A percentile compares a stretch with the other conserved stretches of the same genome.
Conservation (phyloP, 352 stramenopile genomes). For the Phytophthora macrochlamydospora region DNA sequence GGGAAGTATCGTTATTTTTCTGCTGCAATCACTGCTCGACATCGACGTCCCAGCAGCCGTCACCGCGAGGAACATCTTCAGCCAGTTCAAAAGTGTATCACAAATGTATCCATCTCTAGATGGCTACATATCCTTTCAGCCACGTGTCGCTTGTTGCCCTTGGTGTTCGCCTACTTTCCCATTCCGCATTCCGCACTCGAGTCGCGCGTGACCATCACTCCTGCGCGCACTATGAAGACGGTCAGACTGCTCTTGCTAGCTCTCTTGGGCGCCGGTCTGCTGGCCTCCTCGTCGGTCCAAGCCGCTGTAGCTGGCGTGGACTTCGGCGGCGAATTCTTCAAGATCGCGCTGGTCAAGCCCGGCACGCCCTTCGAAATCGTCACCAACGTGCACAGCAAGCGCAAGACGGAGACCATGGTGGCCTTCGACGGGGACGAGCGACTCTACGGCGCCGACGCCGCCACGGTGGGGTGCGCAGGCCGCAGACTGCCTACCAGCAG, state of each 20-base stretch:
- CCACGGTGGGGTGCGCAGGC: slow-evolving; percentile 90
- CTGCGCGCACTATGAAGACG: slow-evolving; percentile 25
- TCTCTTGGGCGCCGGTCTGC: slow-evolving; percentile 39
- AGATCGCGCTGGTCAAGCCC: slow-evolving; percentile 89
- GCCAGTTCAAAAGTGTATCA: slow-evolving; percentile 9
- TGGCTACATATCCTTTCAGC: slow-evolving; percentile 15
- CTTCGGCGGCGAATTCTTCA: slow-evolving; percentile 94
- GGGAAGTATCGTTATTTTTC: no score
- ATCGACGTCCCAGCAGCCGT: neutral
- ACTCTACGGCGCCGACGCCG: slow-evolving; percentile 96
- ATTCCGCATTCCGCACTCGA: slow-evolving; percentile 32
- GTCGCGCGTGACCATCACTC: slow-evolving; percentile 29
- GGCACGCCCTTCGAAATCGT: slow-evolving; percentile 97
- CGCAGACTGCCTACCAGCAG: slow-evolving; percentile 89
- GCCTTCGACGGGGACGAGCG: slow-evolving; percentile 92
- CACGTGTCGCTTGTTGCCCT: slow-evolving; percentile 31
- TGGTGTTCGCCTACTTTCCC: slow-evolving; percentile 8
- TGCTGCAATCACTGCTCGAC: neutral
- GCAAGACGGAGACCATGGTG: slow-evolving; percentile 96
- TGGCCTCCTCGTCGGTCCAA: slow-evolving; percentile 38
- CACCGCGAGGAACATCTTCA: neutral
- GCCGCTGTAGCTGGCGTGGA: slow-evolving; percentile 91
- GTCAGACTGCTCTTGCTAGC: slow-evolving; percentile 33
- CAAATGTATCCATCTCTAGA: slow-evolving; percentile 30
- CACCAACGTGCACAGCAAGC: slow-evolving; percentile 98